Evolutionary conservation across 345 rosid species (phyloP).

Genomic region (Eucalyptus sp.): DNA sequence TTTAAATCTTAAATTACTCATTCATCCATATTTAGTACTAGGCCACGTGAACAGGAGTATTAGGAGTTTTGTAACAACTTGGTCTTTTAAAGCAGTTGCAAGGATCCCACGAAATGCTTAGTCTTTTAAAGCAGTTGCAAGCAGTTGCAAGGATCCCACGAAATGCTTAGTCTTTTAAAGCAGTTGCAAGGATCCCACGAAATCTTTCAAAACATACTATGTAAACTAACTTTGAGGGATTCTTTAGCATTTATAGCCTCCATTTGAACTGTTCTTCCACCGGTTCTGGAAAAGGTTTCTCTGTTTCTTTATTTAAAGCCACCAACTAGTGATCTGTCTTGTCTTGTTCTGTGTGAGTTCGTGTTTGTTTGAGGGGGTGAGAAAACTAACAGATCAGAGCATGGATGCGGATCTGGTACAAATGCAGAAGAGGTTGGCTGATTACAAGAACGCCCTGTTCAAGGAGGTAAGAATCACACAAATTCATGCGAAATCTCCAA

Average conservation of each 20-base stretch:
- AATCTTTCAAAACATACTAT: not conserved
- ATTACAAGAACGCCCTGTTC: slow-evolving; percentile 65
- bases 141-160: not conserved
- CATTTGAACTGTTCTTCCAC: not conserved
- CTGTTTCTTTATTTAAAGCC: not conserved
- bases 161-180: not conserved
- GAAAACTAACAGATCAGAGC: not conserved
- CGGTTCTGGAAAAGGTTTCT: not conserved
- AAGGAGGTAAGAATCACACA: slow-evolving; percentile 30
- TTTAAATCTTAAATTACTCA: not conserved
- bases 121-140: not conserved
- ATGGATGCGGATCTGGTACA: slow-evolving; percentile 51
- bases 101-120: not conserved
- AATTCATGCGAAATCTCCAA: not conserved
- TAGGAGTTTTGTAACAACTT: not conserved
- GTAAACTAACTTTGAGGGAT: not conserved
- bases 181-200: not conserved
- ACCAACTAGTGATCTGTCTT: not conserved
- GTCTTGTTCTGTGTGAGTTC: not conserved
- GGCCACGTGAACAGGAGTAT: not conserved
- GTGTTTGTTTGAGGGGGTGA: not conserved
- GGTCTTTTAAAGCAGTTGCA: not conserved
- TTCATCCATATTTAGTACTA: not conserved
- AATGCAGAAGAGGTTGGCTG: slow-evolving; percentile 68
- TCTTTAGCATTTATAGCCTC: not conserved